Conservation (phyloP, 2,329 filamentous ascomycete species). For the Hortaea werneckii region DNA sequence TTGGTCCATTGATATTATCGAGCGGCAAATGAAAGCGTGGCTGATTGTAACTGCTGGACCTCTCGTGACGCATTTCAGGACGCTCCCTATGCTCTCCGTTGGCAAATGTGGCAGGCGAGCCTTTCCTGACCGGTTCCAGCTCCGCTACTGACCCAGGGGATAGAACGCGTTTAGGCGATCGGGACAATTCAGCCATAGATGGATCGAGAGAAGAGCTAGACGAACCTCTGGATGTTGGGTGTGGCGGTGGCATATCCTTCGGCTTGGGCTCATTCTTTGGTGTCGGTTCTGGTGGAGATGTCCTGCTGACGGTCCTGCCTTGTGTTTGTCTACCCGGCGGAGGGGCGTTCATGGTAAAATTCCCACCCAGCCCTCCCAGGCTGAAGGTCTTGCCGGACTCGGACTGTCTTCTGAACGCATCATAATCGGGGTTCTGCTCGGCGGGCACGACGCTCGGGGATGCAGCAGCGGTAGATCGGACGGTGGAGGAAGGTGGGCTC, state of each 20-base stretch:
- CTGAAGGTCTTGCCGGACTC: slow-evolving; percentile 48
- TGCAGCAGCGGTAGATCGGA: slow-evolving; percentile 58
- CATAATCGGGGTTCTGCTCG: slow-evolving; percentile 71
- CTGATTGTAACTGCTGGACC: slow-evolving; percentile 4
- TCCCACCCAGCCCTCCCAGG: slow-evolving; percentile 28
- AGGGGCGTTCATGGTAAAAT: slow-evolving; percentile 29
- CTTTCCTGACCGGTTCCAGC: slow-evolving; percentile 33
- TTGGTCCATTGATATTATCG: slow-evolving; percentile 12
- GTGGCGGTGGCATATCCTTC: slow-evolving; percentile 33
- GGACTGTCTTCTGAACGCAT: slow-evolving; percentile 65
- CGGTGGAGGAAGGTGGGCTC: slow-evolving; percentile 61
- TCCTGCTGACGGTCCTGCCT: slow-evolving; percentile 7
- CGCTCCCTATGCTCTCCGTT: slow-evolving; percentile 19
- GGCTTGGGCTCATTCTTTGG: slow-evolving; percentile 25
- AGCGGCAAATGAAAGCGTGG: slow-evolving; percentile 21
- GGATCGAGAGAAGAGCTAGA: slow-evolving; percentile 13
- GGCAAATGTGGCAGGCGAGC: slow-evolving; percentile 37
- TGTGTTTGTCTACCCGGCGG: slow-evolving; percentile 11
- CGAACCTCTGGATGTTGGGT: slow-evolving; percentile 7
- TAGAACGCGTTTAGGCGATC: slow-evolving; percentile 40
- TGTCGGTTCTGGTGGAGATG: slow-evolving; percentile 11
- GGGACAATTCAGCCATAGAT: slow-evolving; percentile 17
- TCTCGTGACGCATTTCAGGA: slow-evolving; percentile 3
- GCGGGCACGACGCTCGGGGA: slow-evolving; percentile 60
- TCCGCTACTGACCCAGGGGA: slow-evolving; percentile 35